phyloP scores from a whole-genome alignment of 1,139 yeast genomes.

The Suhomyces choctaworum region DNA sequence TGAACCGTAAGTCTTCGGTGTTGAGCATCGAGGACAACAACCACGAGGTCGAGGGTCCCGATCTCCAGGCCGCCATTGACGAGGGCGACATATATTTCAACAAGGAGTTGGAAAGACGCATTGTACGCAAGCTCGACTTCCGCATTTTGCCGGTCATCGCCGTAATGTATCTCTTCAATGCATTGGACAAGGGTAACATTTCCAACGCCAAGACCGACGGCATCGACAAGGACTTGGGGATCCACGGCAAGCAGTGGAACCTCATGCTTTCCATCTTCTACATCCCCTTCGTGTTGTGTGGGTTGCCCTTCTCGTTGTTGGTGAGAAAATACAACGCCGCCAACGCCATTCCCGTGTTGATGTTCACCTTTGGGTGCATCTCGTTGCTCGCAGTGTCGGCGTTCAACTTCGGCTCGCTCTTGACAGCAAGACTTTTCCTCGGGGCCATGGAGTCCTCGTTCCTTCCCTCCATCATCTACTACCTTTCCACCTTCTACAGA shows the following conservation, averaged over 20 bases:
- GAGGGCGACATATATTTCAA: conserved; percentile 16
- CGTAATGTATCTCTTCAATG: conserved; percentile 30
- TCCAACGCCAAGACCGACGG: conserved; percentile 27
- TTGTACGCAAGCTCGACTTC: conserved; percentile 35
- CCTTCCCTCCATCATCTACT: conserved; percentile 24
- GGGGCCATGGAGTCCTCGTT: conserved; percentile 23
- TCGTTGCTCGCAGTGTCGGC: conserved; percentile 20
- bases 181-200: conserved; percentile 28
- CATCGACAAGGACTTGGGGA: conserved; percentile 21
- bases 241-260: conserved; percentile 24
- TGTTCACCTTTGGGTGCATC: conserved; percentile 23
- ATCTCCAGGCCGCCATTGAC: background rate
- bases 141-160: conserved; percentile 33
- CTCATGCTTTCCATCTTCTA: conserved; percentile 26
- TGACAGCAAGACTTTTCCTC: conserved; percentile 25
- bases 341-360: conserved; percentile 22
- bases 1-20: conserved; percentile 11
- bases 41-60: background rate
- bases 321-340: conserved; percentile 25
- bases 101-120: conserved; percentile 23
- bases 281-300: conserved; percentile 25
- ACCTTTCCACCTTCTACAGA: conserved; percentile 23
- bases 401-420: conserved; percentile 20
- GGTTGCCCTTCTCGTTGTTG: conserved; percentile 22
- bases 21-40: conserved; percentile 8